Evolutionary conservation across 1,284 basidiomycete species (phyloP).

Genomic region (Polyporus tsugae): DNA sequence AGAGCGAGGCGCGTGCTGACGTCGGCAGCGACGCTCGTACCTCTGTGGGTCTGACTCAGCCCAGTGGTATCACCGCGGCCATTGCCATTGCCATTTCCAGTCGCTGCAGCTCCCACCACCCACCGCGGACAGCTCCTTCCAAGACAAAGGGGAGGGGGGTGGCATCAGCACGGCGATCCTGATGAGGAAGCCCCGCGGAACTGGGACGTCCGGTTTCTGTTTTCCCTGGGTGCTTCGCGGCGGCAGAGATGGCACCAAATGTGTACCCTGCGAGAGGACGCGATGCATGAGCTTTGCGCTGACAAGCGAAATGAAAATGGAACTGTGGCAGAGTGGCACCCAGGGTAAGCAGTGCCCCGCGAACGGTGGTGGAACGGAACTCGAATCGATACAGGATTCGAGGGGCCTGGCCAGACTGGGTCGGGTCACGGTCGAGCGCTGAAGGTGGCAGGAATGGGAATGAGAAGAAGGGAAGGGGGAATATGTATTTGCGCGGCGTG

Average conservation of each 20-base stretch:
- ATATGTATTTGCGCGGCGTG: not conserved
- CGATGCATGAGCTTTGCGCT: not conserved
- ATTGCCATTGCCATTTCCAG: no score
- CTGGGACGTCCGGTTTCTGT: not conserved
- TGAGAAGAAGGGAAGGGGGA: not conserved
- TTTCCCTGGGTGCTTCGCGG: not conserved
- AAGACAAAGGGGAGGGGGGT: not conserved
- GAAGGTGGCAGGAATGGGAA: not conserved
- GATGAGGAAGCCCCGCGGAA: not conserved
- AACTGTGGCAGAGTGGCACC: not conserved
- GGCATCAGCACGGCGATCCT: conserved; percentile 1
- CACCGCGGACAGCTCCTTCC: not conserved
- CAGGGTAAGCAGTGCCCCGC: no score
- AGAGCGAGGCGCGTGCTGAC: not conserved
- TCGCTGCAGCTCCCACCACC: not conserved
- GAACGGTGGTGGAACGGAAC: no score
- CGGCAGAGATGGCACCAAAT: not conserved
- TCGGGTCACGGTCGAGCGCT: not conserved
- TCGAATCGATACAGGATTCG: not conserved
- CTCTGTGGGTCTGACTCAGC: not conserved
- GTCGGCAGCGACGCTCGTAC: not conserved
- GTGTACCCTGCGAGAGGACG: not conserved
- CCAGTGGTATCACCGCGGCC: not conserved
- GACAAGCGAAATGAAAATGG: conserved; percentile 1
- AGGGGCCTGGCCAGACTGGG: no score